Percentiles rank a stretch among this genome's conserved stretches.
phyloP scores from a whole-genome alignment of 139 green algal genomes.

The Choricystis sp. region DNA sequence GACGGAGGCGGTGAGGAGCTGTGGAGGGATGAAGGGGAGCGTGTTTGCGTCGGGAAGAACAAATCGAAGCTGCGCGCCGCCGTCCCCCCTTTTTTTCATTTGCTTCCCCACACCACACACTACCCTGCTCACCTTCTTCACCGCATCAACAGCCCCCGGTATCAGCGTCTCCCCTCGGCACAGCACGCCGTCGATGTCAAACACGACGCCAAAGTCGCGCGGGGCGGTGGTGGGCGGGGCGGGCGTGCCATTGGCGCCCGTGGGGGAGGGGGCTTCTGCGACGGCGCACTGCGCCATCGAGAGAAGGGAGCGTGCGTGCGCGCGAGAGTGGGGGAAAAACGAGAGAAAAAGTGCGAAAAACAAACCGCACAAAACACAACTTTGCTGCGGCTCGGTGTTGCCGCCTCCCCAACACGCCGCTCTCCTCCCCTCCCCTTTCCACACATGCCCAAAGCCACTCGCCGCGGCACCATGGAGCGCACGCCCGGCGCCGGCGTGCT shows the following conservation, averaged over 20 bases:
- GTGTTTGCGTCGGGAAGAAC: background rate
- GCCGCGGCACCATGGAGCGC: conserved; percentile 24
- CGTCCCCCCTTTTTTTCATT: background rate
- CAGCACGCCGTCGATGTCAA: conserved; percentile 20
- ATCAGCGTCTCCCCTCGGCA: conserved; percentile 7
- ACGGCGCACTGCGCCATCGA: too few relatives aligned
- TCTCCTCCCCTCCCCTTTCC: too few relatives aligned
- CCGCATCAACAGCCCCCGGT: conserved; percentile 9
- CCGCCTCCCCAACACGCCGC: too few relatives aligned
- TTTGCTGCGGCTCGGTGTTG: too few relatives aligned
- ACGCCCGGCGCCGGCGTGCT: conserved; percentile 8
- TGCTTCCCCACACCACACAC: too few relatives aligned
- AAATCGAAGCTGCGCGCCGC: background rate
- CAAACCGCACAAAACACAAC: too few relatives aligned
- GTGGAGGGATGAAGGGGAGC: background rate
- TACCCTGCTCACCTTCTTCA: conserved; percentile 13
- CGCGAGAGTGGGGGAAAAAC: too few relatives aligned
- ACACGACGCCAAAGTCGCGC: conserved; percentile 14
- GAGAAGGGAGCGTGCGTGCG: too few relatives aligned
- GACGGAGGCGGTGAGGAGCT: conserved; percentile 2
- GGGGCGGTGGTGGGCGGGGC: too few relatives aligned
- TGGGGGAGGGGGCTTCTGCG: too few relatives aligned
- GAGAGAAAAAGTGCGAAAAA: too few relatives aligned
- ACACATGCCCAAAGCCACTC: conserved; percentile 52
- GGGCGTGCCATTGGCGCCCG: too few relatives aligned